Percentiles rank a stretch among this genome's conserved stretches.
Conservation (phyloP, 2,329 filamentous ascomycete species). For the Alternaria burnsii region DNA sequence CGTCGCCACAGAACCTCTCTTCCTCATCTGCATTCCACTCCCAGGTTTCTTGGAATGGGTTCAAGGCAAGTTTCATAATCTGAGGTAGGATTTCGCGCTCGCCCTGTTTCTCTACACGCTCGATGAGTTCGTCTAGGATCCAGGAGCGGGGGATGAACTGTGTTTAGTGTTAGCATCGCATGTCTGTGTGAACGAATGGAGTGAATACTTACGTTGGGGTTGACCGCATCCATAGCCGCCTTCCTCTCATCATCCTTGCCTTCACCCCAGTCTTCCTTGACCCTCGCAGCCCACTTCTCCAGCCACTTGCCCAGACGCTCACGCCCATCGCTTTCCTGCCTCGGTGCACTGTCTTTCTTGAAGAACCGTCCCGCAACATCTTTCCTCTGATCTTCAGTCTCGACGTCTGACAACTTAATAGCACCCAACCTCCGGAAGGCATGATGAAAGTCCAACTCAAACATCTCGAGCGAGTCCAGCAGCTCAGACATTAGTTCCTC, state of each 20-base stretch:
- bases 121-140: constrained; percentile 93
- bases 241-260: constrained; percentile 64
- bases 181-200: not conserved
- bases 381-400: constrained; percentile 69
- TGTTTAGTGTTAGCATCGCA: constrained; percentile 1
- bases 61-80: constrained; percentile 81
- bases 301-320: constrained; percentile 80
- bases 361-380: constrained; percentile 79
- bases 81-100: constrained; percentile 80
- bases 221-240: constrained; percentile 9
- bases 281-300: constrained; percentile 74
- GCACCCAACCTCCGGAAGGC: constrained; percentile 84
- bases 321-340: constrained; percentile 68
- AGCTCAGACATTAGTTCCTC: constrained; percentile 81
- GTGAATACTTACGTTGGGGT: constrained; percentile 4
- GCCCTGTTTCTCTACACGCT: constrained; percentile 82
- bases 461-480: constrained; percentile 79
- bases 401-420: constrained; percentile 69
- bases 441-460: constrained; percentile 92
- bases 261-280: constrained; percentile 78
- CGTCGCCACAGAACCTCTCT: constrained; percentile 82
- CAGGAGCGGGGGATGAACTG: constrained; percentile 86
- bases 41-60: constrained; percentile 87
- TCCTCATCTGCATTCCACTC: constrained; percentile 75
- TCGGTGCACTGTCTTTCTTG: constrained; percentile 69